These are phyloP conservation scores for Chlorophyllum brunneum DNA, from an alignment of 768 basidiomycete genomes.

Conservation along the genomic window DNA sequence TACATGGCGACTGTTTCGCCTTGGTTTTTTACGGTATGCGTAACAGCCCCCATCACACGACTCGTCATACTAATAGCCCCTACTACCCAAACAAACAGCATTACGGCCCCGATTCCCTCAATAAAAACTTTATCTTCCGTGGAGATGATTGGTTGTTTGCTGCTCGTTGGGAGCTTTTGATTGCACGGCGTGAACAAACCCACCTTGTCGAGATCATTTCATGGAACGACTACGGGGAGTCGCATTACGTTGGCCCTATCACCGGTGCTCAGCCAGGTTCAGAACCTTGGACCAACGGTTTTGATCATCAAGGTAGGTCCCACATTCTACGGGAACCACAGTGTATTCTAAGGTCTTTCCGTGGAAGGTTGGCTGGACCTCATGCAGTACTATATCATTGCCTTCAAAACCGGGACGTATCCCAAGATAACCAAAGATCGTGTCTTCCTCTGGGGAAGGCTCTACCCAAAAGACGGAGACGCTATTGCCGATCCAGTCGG, in stretches of 20 bases:
- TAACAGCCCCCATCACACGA: too few species aligned
- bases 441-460: slow-evolving; percentile 16
- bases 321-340: not conserved
- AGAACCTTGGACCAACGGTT: slow-evolving; percentile 60
- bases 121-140: slow-evolving; percentile 60
- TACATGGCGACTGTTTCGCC: slow-evolving; percentile 53
- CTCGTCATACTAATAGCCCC: not conserved
- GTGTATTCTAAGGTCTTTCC: not conserved
- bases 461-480: slow-evolving; percentile 32
- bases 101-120: slow-evolving; percentile 45
- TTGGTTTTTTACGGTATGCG: slow-evolving; percentile 59
- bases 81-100: slow-evolving; percentile 28
- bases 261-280: slow-evolving; percentile 57
- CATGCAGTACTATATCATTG: slow-evolving; percentile 48
- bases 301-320: slow-evolving; percentile 35
- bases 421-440: slow-evolving; percentile 34
- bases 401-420: slow-evolving; percentile 55
- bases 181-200: slow-evolving; percentile 37
- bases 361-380: slow-evolving; percentile 46
- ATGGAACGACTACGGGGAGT: slow-evolving; percentile 73
- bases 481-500: slow-evolving; percentile 36
- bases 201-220: slow-evolving; percentile 49
- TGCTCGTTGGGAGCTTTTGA: slow-evolving; percentile 54
- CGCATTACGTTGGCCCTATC: slow-evolving; percentile 71
- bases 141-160: slow-evolving; percentile 56